Conservation (phyloP, 106 monocot genomes). For the Chionographis japonica region DNA sequence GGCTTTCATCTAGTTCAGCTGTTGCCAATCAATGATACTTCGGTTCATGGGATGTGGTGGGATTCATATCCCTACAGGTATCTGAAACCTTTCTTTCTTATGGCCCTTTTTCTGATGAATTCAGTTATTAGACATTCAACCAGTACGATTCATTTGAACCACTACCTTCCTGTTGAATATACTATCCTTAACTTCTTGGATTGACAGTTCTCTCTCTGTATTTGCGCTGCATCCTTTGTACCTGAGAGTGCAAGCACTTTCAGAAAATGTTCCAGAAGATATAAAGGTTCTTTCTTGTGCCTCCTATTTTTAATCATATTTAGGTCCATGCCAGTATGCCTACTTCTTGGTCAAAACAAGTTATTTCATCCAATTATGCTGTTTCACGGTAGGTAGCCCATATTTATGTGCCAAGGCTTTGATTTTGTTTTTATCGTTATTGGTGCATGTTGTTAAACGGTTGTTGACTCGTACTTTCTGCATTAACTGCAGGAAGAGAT, state of each 20-base stretch:
- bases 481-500: conserved; percentile 64
- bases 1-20: conserved; percentile 95
- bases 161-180: too few species aligned
- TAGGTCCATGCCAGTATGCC: not conserved
- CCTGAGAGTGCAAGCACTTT: conserved; percentile 81
- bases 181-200: conserved; percentile 7
- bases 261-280: conserved; percentile 59
- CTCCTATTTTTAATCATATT: not conserved
- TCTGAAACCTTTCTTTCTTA: not conserved
- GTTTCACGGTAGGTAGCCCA: too few species aligned
- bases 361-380: too few species aligned
- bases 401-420: not conserved
- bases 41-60: conserved; percentile 93
- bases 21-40: conserved; percentile 90
- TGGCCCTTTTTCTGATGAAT: too few species aligned
- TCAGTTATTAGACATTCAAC: too few species aligned
- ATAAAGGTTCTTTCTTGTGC: conserved; percentile 43
- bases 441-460: not conserved
- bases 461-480: not conserved
- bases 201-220: conserved; percentile 86
- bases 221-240: conserved; percentile 95
- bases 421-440: not conserved
- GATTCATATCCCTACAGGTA: conserved; percentile 99
- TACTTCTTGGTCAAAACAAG: too few species aligned
- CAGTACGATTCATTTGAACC: too few species aligned